Evolutionary conservation across 495 filamentous ascomycete species (phyloP), one percentile per base, ranked within the genome.

Genomic region (Podospora tetraspora): DNA sequence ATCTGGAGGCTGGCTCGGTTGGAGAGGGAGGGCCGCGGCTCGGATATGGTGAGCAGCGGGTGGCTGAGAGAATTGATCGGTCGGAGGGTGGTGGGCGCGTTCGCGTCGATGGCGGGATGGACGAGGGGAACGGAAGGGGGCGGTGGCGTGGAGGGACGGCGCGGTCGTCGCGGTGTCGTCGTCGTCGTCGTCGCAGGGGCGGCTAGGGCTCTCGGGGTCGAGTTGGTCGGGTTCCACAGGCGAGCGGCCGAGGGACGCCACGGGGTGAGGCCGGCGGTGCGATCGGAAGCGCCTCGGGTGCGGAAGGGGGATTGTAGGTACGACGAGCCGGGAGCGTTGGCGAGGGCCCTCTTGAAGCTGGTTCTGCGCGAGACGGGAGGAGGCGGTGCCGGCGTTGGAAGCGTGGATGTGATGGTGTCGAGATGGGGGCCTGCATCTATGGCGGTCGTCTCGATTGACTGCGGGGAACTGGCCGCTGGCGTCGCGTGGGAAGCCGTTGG

Each of bases 31-130:
- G 81, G 81, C 57, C 88, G 87, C 70, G 86, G 86, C 70, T 92
- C 89, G 60, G 89, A 86, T 34, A 91, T 83, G 13, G 87, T 86
- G 63, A 93, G 83, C 21, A 93, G 86, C 19, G 90, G 90, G 71
- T 86, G 88, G 59, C 88, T 88, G 80, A 87, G 88, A 78, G 87
- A 79, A 16, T 77, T 76, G 69, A 74, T 75, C 30, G 73, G 77
- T 63, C 70, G 74, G 30, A 76, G 70, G 62, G 82, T 71, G 52
- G 69, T 67, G 13, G 77, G 66, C 37, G 72, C 69, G 30, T 71
- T 71, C 23, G 76, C 64, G 69, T 77, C 67, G 68, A 81, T 77
- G 10, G 76, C 64, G 64, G 82, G 79, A 34, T 79, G 81, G 23
- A 78, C 75, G 57, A 84, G 80, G 61, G 83, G 85, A 25, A 84